Conservation (phyloP, 2,329 filamentous ascomycete genomes). For the Didymella sp. region DNA sequence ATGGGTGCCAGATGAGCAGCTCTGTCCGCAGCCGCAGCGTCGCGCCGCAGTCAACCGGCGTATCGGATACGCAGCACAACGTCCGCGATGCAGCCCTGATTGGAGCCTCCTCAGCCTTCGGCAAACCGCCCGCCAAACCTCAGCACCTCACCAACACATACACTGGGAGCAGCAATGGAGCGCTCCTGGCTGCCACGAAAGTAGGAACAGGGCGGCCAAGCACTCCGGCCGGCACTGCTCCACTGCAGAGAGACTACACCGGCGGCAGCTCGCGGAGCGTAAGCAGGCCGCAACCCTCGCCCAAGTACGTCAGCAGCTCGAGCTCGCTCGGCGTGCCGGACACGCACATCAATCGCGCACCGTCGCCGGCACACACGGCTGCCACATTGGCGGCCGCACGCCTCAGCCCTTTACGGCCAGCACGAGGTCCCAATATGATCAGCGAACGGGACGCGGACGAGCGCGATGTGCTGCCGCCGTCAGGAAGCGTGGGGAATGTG, state of each 20-base stretch:
- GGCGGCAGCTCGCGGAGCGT: constrained; percentile 38
- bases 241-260: constrained; percentile 41
- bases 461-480: constrained; percentile 40
- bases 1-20: constrained; percentile 49
- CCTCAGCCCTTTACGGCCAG: constrained; percentile 56
- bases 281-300: constrained; percentile 34
- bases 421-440: constrained; percentile 20
- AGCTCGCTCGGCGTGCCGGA: constrained; percentile 41
- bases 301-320: constrained; percentile 37
- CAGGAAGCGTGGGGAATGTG: constrained; percentile 45
- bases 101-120: constrained; percentile 59
- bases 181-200: constrained; percentile 55
- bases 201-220: constrained; percentile 41
- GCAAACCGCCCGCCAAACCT: constrained; percentile 52
- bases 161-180: constrained; percentile 51
- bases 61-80: constrained; percentile 45
- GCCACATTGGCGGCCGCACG: constrained; percentile 68
- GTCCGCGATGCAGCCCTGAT: constrained; percentile 56
- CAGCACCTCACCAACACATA: constrained; percentile 51
- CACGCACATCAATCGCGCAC: constrained; percentile 33
- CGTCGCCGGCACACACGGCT: constrained; percentile 66
- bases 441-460: constrained; percentile 36
- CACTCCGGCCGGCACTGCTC: constrained; percentile 24
- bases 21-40: constrained; percentile 41
- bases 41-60: constrained; percentile 39